Evolutionary conservation across 164 flowering plant species (phyloP).

Genomic region (Litsea cubeba): DNA sequence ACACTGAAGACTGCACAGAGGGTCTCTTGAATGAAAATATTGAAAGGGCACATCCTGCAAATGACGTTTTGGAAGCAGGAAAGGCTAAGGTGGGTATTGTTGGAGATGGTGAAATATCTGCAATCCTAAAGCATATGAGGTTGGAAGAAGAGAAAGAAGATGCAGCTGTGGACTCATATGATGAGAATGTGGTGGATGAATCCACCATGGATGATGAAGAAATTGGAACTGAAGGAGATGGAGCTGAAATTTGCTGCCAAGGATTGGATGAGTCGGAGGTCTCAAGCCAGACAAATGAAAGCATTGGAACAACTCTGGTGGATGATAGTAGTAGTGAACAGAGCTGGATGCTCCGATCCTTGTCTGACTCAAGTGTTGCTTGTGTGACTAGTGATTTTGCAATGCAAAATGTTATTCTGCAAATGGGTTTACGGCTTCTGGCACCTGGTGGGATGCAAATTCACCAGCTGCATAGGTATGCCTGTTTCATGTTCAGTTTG

Average conservation of each 20-base stretch:
- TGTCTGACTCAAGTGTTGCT: constrained; percentile 91
- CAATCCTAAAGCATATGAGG: constrained; percentile 46
- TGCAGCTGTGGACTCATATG: constrained; percentile 7
- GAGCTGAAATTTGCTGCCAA: constrained; percentile 22
- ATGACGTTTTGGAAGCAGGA: background rate
- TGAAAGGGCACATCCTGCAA: constrained; percentile 15
- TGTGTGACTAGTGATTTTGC: constrained; percentile 92
- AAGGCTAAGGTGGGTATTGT: background rate
- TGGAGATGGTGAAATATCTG: constrained; percentile 30
- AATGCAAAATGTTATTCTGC: constrained; percentile 96
- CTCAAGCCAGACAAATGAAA: constrained; percentile 44
- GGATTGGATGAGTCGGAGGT: constrained; percentile 41
- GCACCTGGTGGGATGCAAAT: constrained; percentile 97
- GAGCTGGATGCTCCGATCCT: constrained; percentile 78
- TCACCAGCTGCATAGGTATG: constrained; percentile 83
- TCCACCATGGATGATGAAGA: constrained; percentile 6
- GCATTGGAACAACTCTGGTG: constrained; percentile 35
- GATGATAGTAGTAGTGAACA: constrained; percentile 80
- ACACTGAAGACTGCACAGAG: background rate
- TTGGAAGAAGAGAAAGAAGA: constrained; percentile 37
- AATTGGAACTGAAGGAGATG: constrained; percentile 24
- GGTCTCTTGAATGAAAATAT: constrained; percentile 11
- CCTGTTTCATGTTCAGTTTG: background rate
- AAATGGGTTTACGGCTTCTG: constrained; percentile 86
- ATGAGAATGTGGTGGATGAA: constrained; percentile 5